Evolutionary conservation across 768 basidiomycete genomes (phyloP).

Genomic region (Termitomyces sp.): DNA sequence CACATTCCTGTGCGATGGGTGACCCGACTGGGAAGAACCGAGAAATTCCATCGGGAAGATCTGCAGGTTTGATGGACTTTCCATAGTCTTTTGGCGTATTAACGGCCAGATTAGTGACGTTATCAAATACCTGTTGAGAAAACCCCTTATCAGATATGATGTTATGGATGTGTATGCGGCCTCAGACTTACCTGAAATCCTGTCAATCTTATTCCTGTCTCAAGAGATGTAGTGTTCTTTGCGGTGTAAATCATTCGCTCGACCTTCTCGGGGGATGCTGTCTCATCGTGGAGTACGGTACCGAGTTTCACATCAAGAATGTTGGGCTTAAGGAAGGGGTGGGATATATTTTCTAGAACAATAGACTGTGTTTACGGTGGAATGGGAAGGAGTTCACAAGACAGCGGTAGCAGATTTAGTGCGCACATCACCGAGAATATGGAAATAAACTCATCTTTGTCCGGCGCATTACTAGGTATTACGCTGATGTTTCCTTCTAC

Average conservation of each 20-base stretch:
- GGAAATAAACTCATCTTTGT: constrained; percentile 18
- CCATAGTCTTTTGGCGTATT: constrained; percentile 76
- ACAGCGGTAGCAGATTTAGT: neutral
- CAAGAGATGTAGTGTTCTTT: constrained; percentile 62
- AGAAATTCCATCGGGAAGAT: constrained; percentile 74
- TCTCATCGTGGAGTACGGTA: constrained; percentile 77
- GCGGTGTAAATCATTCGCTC: constrained; percentile 75
- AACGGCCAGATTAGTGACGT: constrained; percentile 48
- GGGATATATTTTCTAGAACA: constrained; percentile 81
- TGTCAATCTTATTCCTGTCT: constrained; percentile 80
- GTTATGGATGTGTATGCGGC: neutral
- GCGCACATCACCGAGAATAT: neutral
- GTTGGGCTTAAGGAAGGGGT: constrained; percentile 75
- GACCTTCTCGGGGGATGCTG: constrained; percentile 67
- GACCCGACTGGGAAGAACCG: constrained; percentile 69
- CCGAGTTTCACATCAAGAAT: constrained; percentile 94
- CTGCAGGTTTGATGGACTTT: constrained; percentile 60
- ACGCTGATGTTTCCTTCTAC: constrained; percentile 14
- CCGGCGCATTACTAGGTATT: constrained; percentile 7
- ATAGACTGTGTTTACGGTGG: constrained; percentile 50
- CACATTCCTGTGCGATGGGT: constrained; percentile 1
- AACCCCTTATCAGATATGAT: neutral
- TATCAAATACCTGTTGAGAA: constrained; percentile 66
- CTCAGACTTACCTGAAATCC: constrained; percentile 82
- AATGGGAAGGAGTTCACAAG: neutral